Conservation (phyloP, 352 stramenopile species). For the Paralagenidium karlingii region DNA sequence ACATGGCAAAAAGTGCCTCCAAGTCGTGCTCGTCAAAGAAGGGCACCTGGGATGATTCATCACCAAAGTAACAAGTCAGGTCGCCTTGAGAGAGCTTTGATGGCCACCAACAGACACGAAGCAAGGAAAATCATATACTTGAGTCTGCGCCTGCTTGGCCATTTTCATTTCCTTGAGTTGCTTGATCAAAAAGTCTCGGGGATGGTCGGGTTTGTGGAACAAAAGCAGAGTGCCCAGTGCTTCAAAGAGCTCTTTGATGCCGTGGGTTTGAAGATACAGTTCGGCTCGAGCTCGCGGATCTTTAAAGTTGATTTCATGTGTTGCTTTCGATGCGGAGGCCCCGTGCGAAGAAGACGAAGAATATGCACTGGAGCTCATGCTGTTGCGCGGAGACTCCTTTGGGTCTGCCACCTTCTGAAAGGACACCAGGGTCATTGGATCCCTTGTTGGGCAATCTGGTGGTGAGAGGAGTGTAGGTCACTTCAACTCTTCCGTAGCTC, state of each 20-base stretch:
- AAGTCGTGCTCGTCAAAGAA: slow-evolving; percentile 68
- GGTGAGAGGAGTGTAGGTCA: too few relatives aligned
- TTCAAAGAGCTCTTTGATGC: slow-evolving; percentile 58
- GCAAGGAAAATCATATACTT: too few relatives aligned
- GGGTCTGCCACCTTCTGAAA: too few relatives aligned
- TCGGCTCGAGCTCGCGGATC: slow-evolving; percentile 46
- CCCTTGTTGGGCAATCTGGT: too few relatives aligned
- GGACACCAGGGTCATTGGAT: too few relatives aligned
- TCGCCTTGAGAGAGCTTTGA: neutral
- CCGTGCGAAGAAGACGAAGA: too few relatives aligned
- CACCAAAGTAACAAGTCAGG: neutral
- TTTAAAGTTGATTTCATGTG: slow-evolving; percentile 36
- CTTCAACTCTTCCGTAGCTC: too few relatives aligned
- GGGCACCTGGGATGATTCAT: too few relatives aligned
- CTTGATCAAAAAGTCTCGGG: slow-evolving; percentile 41
- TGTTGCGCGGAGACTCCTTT: too few relatives aligned
- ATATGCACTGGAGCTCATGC: too few relatives aligned
- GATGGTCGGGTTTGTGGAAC: slow-evolving; percentile 44
- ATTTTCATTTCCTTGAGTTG: slow-evolving; percentile 39
- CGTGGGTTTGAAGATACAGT: slow-evolving; percentile 50
- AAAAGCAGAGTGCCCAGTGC: slow-evolving; percentile 44
- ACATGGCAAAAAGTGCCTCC: slow-evolving; percentile 57
- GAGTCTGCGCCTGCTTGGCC: slow-evolving; percentile 36
- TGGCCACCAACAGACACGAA: neutral
- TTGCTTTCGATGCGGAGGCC: too few relatives aligned